A percentile compares a stretch with the other conserved stretches of the same genome.
Evolutionary conservation across 225 moss, liverwort and hornwort genomes (phyloP).

Genomic region (Ulota crispa): DNA sequence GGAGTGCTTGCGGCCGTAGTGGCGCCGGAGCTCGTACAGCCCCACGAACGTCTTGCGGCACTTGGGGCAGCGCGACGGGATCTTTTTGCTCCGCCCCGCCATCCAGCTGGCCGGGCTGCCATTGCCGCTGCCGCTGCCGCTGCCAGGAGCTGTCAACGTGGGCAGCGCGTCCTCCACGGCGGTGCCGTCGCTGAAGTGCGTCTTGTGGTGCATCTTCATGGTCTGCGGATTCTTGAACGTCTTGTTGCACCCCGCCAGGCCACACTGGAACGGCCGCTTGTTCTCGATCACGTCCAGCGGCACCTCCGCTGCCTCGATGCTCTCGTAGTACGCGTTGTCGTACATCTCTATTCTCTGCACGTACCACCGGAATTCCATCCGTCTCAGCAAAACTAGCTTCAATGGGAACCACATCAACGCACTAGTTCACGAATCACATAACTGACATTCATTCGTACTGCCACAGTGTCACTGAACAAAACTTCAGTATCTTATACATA

Average conservation of each 20-base stretch:
- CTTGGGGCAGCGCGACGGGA: slow-evolving; percentile 74
- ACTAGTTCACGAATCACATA: neutral
- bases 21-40: slow-evolving; percentile 77
- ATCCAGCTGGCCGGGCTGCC: slow-evolving; percentile 12
- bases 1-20: slow-evolving; percentile 79
- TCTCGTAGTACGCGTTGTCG: slow-evolving; percentile 29
- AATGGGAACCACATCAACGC: neutral
- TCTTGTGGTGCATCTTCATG: slow-evolving; percentile 89
- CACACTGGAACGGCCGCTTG: slow-evolving; percentile 70
- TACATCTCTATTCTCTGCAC: slow-evolving; percentile 42
- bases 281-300: slow-evolving; percentile 72
- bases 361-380: neutral
- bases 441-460: neutral
- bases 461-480: too few relatives aligned
- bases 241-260: slow-evolving; percentile 60
- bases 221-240: slow-evolving; percentile 94
- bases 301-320: slow-evolving; percentile 42
- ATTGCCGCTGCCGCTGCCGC: neutral
- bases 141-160: slow-evolving; percentile 3
- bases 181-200: slow-evolving; percentile 55
- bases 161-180: slow-evolving; percentile 22
- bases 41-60: slow-evolving; percentile 81
- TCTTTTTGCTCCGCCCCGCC: slow-evolving; percentile 80
- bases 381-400: neutral
- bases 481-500: too few relatives aligned